phyloP scores from a whole-genome alignment of 192 early-diverging fungal genomes.

The Phycomyces nitens region DNA sequence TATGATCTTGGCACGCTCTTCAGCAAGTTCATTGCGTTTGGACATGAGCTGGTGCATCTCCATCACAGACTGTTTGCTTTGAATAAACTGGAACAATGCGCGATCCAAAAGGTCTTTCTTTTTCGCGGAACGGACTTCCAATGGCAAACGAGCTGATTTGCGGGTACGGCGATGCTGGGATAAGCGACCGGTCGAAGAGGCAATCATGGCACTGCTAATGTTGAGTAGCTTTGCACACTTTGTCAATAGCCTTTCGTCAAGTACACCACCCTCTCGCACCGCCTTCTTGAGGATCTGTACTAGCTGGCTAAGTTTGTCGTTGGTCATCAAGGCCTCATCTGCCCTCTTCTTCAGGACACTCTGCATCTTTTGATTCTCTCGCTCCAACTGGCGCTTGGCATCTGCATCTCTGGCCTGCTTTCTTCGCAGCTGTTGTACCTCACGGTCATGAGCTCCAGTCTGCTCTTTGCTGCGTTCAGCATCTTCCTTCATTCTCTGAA shows the following conservation, averaged over 20 bases:
- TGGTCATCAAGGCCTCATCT: conserved; percentile 43
- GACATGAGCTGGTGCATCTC: conserved; percentile 41
- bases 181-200: conserved; percentile 13
- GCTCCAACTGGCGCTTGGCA: conserved; percentile 45
- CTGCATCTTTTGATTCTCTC: conserved; percentile 44
- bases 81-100: conserved; percentile 48
- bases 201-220: conserved; percentile 17
- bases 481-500: conserved; percentile 71
- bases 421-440: conserved; percentile 52
- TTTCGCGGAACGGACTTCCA: conserved; percentile 31
- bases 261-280: conserved; percentile 24
- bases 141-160: neutral
- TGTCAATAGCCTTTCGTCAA: conserved; percentile 22
- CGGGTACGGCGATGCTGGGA: neutral
- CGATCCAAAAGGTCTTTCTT: conserved; percentile 50
- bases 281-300: conserved; percentile 46
- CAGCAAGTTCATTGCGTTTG: conserved; percentile 41
- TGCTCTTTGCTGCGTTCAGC: conserved; percentile 56
- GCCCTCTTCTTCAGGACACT: conserved; percentile 53
- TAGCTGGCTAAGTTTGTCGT: conserved; percentile 40
- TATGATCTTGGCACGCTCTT: conserved; percentile 44
- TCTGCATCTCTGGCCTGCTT: conserved; percentile 47
- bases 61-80: conserved; percentile 43
- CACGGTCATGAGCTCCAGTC: conserved; percentile 50
- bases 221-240: conserved; percentile 26